Evolutionary conservation across 2,329 filamentous ascomycete genomes (phyloP).

Genomic region (Onygenales sp.): DNA sequence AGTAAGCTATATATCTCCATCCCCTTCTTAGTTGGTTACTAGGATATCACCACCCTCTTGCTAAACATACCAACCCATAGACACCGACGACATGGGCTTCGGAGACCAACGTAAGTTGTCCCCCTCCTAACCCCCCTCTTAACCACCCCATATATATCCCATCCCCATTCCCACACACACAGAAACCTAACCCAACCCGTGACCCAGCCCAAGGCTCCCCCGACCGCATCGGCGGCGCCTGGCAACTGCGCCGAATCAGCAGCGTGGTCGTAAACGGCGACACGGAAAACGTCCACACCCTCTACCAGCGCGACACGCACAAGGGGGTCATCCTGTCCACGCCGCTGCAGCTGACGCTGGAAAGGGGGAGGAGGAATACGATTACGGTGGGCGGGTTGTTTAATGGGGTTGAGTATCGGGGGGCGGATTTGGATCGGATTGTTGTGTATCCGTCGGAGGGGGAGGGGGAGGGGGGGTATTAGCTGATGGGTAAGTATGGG

Average conservation of each 20-base stretch:
- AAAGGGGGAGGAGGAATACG: constrained; percentile 45
- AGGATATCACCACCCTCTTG: not conserved
- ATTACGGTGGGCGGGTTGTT: constrained; percentile 50
- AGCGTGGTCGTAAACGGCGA: constrained; percentile 51
- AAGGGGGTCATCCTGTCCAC: constrained; percentile 53
- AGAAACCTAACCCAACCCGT: constrained; percentile 5
- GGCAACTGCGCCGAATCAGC: constrained; percentile 51
- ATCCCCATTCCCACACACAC: not conserved
- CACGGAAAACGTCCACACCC: constrained; percentile 39
- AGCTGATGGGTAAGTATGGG: no score
- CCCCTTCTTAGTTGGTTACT: not conserved
- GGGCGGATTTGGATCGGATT: constrained; percentile 50
- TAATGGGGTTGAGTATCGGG: constrained; percentile 49
- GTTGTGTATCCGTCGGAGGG: constrained; percentile 50
- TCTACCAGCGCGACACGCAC: constrained; percentile 47
- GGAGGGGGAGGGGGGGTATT: not conserved
- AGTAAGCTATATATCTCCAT: constrained; percentile 16
- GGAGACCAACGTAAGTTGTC: constrained; percentile 24
- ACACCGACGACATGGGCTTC: constrained; percentile 54
- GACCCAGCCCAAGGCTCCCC: constrained; percentile 41
- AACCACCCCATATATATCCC: not conserved
- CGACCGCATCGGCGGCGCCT: constrained; percentile 50
- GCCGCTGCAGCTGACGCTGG: constrained; percentile 44
- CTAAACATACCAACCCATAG: not conserved
- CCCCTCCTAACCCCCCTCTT: not conserved